A percentile compares a stretch with the other conserved stretches of the same genome.
Conservation (phyloP, 2,329 filamentous ascomycete species). For the Neopestalotiopsis sp. region DNA sequence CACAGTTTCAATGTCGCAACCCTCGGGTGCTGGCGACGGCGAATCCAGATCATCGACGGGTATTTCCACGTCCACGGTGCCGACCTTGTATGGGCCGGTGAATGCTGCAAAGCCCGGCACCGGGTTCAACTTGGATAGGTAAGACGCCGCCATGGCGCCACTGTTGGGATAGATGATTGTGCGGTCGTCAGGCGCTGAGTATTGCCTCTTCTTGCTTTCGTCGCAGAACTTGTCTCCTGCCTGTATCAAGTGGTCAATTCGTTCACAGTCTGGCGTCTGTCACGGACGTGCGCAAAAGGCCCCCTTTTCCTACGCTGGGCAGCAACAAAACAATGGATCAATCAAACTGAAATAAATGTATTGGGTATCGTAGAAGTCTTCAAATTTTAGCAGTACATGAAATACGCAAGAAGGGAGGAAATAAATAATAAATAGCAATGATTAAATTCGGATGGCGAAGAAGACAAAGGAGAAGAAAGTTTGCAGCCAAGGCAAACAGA, state of each 20-base stretch:
- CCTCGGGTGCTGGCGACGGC: conserved; percentile 58
- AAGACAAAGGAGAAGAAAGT: background rate
- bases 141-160: conserved; percentile 33
- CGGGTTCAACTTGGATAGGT: conserved; percentile 66
- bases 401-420: background rate
- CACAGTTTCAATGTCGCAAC: conserved; percentile 69
- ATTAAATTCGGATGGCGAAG: background rate
- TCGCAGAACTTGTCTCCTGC: background rate
- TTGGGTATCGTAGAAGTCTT: conserved; percentile 7
- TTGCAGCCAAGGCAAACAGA: background rate
- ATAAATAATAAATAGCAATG: background rate
- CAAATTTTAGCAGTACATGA: background rate
- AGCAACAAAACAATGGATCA: background rate
- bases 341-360: background rate
- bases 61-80: conserved; percentile 81
- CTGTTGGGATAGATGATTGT: background rate
- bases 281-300: conserved; percentile 1
- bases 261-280: background rate
- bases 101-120: conserved; percentile 77
- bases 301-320: background rate
- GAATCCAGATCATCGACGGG: conserved; percentile 65
- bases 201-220: background rate
- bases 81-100: conserved; percentile 79
- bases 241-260: background rate
- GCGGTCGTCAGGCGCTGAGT: background rate